Percentiles rank a stretch among this genome's conserved stretches.
Evolutionary conservation across 2,329 filamentous ascomycete genomes (phyloP).

Genomic region (Dendryphion nanum): DNA sequence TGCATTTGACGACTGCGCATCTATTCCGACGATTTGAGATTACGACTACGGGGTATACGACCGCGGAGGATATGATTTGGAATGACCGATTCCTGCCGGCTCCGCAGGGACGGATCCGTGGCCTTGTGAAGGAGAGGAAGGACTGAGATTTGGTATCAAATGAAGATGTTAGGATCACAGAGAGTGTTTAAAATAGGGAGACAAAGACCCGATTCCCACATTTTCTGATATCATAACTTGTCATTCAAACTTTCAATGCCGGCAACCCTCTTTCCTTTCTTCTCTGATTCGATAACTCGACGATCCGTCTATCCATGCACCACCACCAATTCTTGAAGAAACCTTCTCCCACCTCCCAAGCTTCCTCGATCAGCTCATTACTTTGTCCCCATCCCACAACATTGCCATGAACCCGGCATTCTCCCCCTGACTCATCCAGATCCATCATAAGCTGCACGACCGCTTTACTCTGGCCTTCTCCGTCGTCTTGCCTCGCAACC

Average conservation of each 20-base stretch:
- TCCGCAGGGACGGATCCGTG: too few relatives aligned
- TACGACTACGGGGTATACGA: too few relatives aligned
- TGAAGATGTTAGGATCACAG: too few relatives aligned
- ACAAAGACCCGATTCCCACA: too few relatives aligned
- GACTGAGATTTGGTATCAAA: too few relatives aligned
- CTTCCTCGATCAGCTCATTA: conserved; percentile 49
- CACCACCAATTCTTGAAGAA: conserved; percentile 63
- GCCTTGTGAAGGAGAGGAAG: too few relatives aligned
- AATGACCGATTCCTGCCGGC: too few relatives aligned
- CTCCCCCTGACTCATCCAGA: conserved; percentile 56
- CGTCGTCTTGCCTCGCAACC: conserved; percentile 41
- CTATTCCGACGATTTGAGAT: too few relatives aligned
- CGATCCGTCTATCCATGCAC: conserved; percentile 53
- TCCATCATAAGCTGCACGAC: conserved; percentile 57
- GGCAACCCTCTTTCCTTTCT: conserved; percentile 47
- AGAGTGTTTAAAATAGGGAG: too few relatives aligned
- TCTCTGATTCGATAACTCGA: conserved; percentile 56
- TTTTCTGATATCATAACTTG: too few relatives aligned
- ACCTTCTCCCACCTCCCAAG: conserved; percentile 60
- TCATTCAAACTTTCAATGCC: conserved; percentile 12
- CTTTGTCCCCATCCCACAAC: conserved; percentile 46
- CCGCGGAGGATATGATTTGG: too few relatives aligned
- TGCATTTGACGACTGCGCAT: too few relatives aligned
- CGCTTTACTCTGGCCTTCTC: conserved; percentile 37
- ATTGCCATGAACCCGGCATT: conserved; percentile 29